phyloP scores from a whole-genome alignment of 306 rosid genomes.

The Glycine latifolia region DNA sequence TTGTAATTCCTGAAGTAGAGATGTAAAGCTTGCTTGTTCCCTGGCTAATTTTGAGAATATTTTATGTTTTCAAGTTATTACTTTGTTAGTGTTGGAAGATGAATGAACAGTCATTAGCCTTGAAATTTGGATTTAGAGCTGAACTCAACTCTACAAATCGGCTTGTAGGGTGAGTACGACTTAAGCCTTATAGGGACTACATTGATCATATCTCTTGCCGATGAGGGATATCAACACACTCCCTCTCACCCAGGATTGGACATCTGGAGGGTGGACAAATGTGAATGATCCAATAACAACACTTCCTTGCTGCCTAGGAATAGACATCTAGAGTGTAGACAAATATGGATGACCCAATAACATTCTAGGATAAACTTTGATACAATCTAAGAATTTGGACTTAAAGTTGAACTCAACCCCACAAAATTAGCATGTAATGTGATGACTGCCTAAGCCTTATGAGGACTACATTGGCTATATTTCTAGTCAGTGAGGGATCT shows the following conservation, averaged over 20 bases:
- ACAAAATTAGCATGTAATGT: too few relatives aligned
- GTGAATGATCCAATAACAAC: not conserved
- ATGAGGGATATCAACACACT: not conserved
- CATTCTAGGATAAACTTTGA: not conserved
- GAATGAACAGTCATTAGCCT: not conserved
- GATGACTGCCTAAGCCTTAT: not conserved
- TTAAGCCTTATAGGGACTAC: not conserved
- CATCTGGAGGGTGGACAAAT: too few relatives aligned
- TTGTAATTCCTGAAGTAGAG: conserved; percentile 18
- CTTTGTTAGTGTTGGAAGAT: conserved; percentile 18
- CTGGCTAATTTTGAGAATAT: conserved; percentile 4
- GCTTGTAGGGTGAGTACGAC: too few relatives aligned
- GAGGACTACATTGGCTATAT: not conserved
- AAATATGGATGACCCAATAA: not conserved
- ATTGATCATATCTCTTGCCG: too few relatives aligned
- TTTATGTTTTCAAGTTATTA: conserved; percentile 14
- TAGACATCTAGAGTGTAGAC: not conserved
- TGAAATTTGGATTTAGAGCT: not conserved
- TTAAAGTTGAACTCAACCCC: too few relatives aligned
- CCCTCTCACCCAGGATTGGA: not conserved
- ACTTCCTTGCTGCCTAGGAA: not conserved
- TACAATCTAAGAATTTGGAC: not conserved
- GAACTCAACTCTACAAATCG: too few relatives aligned
- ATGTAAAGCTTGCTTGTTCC: conserved; percentile 14
- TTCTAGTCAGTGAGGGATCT: not conserved